Conservation (phyloP, 2,329 filamentous ascomycete genomes). For the Colletotrichum spinosum region DNA sequence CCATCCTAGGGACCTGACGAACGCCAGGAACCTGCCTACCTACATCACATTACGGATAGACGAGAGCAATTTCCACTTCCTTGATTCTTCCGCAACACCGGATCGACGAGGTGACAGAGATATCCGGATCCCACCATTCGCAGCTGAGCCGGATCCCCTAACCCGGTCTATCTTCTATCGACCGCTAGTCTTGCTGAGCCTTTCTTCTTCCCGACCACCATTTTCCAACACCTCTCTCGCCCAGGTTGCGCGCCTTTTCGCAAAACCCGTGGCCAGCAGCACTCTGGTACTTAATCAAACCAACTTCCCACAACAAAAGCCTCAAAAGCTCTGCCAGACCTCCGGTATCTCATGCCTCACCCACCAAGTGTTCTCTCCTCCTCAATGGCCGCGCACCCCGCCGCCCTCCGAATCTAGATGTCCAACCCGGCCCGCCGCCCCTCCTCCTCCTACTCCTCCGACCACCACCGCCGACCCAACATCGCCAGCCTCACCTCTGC, state of each 20-base stretch:
- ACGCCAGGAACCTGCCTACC: neutral
- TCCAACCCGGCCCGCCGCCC: conserved; percentile 14
- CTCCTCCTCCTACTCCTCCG: conserved; percentile 20
- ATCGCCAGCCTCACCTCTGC: conserved; percentile 1
- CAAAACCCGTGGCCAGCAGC: neutral
- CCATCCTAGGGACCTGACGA: neutral
- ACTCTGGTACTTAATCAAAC: neutral
- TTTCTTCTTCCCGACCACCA: conserved; percentile 19
- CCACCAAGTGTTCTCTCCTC: neutral
- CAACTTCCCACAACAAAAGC: neutral
- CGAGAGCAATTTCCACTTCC: no score
- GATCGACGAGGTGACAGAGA: neutral
- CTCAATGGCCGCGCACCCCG: conserved; percentile 30
- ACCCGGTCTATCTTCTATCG: neutral
- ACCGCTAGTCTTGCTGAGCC: conserved; percentile 6
- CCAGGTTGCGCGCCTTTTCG: neutral
- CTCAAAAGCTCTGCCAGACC: no score
- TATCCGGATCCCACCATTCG: no score
- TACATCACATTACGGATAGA: no score
- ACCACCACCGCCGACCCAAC: conserved; percentile 4
- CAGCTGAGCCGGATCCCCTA: neutral
- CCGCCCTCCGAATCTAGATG: conserved; percentile 28
- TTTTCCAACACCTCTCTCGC: neutral
- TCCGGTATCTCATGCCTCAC: conserved; percentile 5
- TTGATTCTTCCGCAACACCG: no score